Evolutionary conservation across 257 asterid species (phyloP).

Genomic region (Agastache rugosa): DNA sequence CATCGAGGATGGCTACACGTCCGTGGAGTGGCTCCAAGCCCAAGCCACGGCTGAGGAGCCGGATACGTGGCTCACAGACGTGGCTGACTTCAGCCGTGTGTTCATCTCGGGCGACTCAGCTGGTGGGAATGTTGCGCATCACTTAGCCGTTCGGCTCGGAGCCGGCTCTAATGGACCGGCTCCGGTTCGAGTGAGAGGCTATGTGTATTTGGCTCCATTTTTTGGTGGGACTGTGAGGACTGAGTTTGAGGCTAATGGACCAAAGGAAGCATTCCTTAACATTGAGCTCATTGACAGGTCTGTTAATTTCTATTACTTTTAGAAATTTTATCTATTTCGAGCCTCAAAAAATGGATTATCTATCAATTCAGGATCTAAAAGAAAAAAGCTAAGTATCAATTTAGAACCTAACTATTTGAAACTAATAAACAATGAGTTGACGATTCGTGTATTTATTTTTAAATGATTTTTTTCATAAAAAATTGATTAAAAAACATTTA

Average conservation of each 20-base stretch:
- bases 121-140: slow-evolving; percentile 77
- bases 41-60: slow-evolving; percentile 55
- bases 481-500: too few species aligned
- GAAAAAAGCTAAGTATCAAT: not conserved
- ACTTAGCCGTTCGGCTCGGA: slow-evolving; percentile 62
- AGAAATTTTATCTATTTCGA: not conserved
- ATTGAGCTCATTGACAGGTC: slow-evolving; percentile 78
- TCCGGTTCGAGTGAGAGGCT: slow-evolving; percentile 75
- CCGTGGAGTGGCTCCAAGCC: slow-evolving; percentile 68
- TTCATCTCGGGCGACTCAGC: slow-evolving; percentile 79
- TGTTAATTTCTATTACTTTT: not conserved
- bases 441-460: not conserved
- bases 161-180: slow-evolving; percentile 50
- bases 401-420: not conserved
- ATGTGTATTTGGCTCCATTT: slow-evolving; percentile 69
- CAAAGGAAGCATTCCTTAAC: slow-evolving; percentile 71
- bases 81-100: slow-evolving; percentile 58
- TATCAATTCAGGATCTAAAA: not conserved
- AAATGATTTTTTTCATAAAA: too few species aligned
- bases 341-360: not conserved
- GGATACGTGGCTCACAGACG: slow-evolving; percentile 62
- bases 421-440: not conserved
- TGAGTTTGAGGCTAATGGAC: slow-evolving; percentile 69
- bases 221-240: slow-evolving; percentile 74
- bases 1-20: slow-evolving; percentile 64